A percentile compares a stretch with the other conserved stretches of the same genome.
These are phyloP conservation scores for Diaporthe sp. DNA, from an alignment of 2,329 filamentous ascomycete species.

Conservation along the genomic window DNA sequence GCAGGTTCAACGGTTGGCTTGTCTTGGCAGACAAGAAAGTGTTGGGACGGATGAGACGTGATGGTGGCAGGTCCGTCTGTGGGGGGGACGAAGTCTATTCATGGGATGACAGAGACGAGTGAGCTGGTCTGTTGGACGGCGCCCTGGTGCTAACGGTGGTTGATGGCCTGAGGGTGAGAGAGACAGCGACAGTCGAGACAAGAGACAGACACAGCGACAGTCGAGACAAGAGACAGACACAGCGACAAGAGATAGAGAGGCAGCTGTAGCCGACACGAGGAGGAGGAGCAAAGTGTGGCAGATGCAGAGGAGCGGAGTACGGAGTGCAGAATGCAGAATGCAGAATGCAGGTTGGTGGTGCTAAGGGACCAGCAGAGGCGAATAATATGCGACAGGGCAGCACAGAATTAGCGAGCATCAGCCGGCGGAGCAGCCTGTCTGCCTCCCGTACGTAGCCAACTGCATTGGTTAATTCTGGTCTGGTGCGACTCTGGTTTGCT, in stretches of 20 bases:
- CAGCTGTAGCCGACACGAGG: neutral
- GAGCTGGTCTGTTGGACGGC: slow-evolving; percentile 6
- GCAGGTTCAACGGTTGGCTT: slow-evolving; percentile 25
- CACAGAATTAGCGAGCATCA: no score
- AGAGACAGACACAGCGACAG: neutral
- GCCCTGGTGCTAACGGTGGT: slow-evolving; percentile 13
- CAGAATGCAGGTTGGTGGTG: slow-evolving; percentile 7
- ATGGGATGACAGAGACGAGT: slow-evolving; percentile 15
- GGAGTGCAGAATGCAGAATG: slow-evolving; percentile 3
- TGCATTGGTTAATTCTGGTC: neutral
- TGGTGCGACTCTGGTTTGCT: slow-evolving; percentile 19
- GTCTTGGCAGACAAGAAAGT: slow-evolving; percentile 21
- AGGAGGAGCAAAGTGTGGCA: neutral
- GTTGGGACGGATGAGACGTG: slow-evolving; percentile 27
- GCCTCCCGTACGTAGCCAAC: no score
- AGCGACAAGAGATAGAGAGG: no score
- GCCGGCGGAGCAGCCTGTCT: no score
- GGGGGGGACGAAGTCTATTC: slow-evolving; percentile 14
- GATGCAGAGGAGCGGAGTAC: neutral
- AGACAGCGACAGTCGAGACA: no score
- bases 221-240: no score
- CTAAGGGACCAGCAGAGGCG: neutral
- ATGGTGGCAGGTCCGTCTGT: slow-evolving; percentile 5
- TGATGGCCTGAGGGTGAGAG: slow-evolving; percentile 17
- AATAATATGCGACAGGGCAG: slow-evolving; percentile 16